Evolutionary conservation across 345 rosid genomes (phyloP), one percentile per base, ranked within the genome.

Genomic region (Capsella bursapastoris): DNA sequence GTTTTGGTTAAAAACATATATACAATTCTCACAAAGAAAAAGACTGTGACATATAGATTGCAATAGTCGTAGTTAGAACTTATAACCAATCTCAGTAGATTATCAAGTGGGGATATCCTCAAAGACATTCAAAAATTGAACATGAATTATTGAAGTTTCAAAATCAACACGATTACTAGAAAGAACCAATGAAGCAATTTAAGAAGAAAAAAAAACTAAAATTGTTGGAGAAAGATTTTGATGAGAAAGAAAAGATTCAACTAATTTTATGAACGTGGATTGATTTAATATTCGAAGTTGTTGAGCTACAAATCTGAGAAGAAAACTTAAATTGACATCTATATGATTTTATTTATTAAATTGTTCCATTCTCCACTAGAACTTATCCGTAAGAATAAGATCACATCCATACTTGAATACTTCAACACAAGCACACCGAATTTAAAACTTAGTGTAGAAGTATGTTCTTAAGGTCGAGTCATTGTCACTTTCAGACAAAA

Each of bases 371-470:
- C 61, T 59, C 78, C 53, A 59, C 53, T 62, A 68, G 48, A 61
- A 59, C 57, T 61, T 34, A 68, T 61, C 69, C 57, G 56, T 69
- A 37, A 76, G 57, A 69, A 48, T 69, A 37, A 76, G 57, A 69
- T 52, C 70, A 76, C 50, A 35, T 69, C 58, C 64, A 68, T 34
- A 40, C 28, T 62, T 43, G 51, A 62, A 62, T 13, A 62, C 38
- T 69, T 68, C 57, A 75, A 52, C 48, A 66, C 18, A 68, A 68
- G 32, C 74, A 69, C 57, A 69, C 75, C 65, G 59, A 76, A 52
- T 45, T 68, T 12, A 62, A 68, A 62, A 70, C 80, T 70, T 77
- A 64, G 76, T 77, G 76, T 55, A 55, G 60, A 76, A 70, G 80
- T 70, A 76, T 60, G 59, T 31, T 70, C 38, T 70, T 31, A 38